A percentile compares a stretch with the other conserved stretches of the same genome.
These are phyloP conservation scores for Nannizzia gypsea DNA, from an alignment of 2,329 filamentous ascomycete species.

Conservation along the genomic window DNA sequence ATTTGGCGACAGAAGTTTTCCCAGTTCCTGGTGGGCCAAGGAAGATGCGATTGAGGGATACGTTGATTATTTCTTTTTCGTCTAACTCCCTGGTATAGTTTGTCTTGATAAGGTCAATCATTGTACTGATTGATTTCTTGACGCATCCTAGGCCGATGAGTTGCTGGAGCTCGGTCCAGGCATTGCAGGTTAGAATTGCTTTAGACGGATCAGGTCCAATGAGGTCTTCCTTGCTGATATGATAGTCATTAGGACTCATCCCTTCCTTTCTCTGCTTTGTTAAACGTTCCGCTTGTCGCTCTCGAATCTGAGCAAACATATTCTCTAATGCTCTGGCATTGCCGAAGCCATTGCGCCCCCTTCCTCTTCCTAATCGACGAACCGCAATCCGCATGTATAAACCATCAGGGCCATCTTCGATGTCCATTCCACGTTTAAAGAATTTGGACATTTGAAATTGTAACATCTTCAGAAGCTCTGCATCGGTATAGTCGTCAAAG, in stretches of 20 bases:
- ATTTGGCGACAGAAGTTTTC: conserved; percentile 62
- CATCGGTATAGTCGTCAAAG: conserved; percentile 58
- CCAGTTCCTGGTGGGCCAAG: conserved; percentile 62
- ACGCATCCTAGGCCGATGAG: conserved; percentile 51
- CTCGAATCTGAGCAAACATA: conserved; percentile 40
- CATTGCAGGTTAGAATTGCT: conserved; percentile 40
- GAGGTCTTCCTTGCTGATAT: conserved; percentile 55
- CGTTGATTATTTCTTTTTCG: conserved; percentile 48
- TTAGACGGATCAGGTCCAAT: conserved; percentile 55
- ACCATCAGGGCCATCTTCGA: conserved; percentile 48
- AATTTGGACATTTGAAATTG: conserved; percentile 42
- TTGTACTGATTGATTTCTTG: conserved; percentile 47
- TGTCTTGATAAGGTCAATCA: conserved; percentile 49
- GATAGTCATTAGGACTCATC: conserved; percentile 42
- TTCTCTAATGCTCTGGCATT: conserved; percentile 63
- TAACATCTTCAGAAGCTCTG: conserved; percentile 53
- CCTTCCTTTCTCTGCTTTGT: conserved; percentile 35
- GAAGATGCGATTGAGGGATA: conserved; percentile 57
- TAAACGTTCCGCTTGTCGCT: conserved; percentile 50
- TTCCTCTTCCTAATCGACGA: conserved; percentile 48
- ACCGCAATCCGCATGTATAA: conserved; percentile 54
- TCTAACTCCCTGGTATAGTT: conserved; percentile 57
- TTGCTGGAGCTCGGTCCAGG: conserved; percentile 47
- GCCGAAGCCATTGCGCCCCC: conserved; percentile 57
- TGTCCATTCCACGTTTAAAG: conserved; percentile 45